phyloP scores from a whole-genome alignment of 169 alveolate genomes.

The Plasmodium gonderi region DNA sequence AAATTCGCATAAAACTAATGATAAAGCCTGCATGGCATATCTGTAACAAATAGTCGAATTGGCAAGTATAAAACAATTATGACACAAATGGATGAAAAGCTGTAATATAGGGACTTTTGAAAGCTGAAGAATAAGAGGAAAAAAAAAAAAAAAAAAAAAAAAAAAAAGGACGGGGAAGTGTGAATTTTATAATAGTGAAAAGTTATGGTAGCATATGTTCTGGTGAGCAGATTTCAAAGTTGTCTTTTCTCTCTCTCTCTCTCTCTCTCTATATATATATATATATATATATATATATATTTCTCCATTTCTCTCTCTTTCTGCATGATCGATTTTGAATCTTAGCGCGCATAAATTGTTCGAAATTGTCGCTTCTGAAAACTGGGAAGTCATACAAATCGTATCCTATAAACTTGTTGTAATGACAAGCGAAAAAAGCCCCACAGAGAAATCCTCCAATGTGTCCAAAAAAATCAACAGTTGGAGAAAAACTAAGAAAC shows the following conservation, averaged over 20 bases:
- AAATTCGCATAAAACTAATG: background rate
- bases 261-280: background rate
- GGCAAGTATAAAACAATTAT: constrained; percentile 48
- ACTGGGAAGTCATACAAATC: constrained; percentile 6
- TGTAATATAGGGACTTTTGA: constrained; percentile 40
- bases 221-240: background rate
- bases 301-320: background rate
- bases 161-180: too few species aligned
- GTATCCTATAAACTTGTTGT: constrained; percentile 51
- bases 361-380: too few species aligned
- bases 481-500: constrained; percentile 66
- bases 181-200: too few species aligned
- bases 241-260: background rate
- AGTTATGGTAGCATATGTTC: background rate
- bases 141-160: background rate
- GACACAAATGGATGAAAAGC: constrained; percentile 43
- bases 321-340: too few species aligned
- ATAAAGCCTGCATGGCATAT: constrained; percentile 35
- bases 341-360: too few species aligned
- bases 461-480: constrained; percentile 73
- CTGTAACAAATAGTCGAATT: constrained; percentile 29
- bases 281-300: background rate
- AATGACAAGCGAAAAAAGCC: constrained; percentile 67
- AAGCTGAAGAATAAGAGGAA: constrained; percentile 11
- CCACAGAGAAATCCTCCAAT: constrained; percentile 71